phyloP scores from a whole-genome alignment of 768 basidiomycete genomes.

The Suillus clintonianus region DNA sequence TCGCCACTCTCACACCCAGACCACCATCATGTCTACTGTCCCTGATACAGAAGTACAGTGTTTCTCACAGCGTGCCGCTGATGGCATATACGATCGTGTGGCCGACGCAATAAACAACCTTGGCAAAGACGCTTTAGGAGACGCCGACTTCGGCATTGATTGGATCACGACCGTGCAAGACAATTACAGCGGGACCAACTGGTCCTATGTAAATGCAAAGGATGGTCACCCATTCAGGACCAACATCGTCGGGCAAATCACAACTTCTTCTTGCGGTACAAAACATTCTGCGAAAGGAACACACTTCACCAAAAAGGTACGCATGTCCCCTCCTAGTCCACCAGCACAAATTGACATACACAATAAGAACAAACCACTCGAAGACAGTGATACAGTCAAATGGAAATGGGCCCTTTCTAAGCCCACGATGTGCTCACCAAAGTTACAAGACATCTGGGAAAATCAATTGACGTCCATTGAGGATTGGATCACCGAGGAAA shows the following conservation, averaged over 20 bases:
- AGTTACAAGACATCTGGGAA: not conserved
- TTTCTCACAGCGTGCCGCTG: not conserved
- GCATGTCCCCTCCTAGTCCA: too few relatives aligned
- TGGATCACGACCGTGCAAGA: not conserved
- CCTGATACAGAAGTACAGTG: not conserved
- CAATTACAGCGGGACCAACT: not conserved
- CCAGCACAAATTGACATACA: too few relatives aligned
- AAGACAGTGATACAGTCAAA: not conserved
- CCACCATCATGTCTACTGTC: not conserved
- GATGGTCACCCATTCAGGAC: not conserved
- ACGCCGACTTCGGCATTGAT: not conserved
- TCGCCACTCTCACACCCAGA: not conserved
- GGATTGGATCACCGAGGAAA: not conserved
- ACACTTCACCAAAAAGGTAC: not conserved
- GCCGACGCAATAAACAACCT: not conserved
- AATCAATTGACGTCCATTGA: not conserved
- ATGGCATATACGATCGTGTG: not conserved
- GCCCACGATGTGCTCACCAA: not conserved
- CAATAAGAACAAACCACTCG: not conserved
- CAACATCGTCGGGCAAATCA: not conserved
- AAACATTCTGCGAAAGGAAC: not conserved
- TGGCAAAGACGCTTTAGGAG: not conserved
- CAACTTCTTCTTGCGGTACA: not conserved
- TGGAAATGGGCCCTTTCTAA: not conserved
- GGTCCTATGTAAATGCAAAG: not conserved